A percentile compares a stretch with the other conserved stretches of the same genome.
phyloP scores from a whole-genome alignment of 2,329 filamentous ascomycete species.

The Rhynchosporium agropyri region DNA sequence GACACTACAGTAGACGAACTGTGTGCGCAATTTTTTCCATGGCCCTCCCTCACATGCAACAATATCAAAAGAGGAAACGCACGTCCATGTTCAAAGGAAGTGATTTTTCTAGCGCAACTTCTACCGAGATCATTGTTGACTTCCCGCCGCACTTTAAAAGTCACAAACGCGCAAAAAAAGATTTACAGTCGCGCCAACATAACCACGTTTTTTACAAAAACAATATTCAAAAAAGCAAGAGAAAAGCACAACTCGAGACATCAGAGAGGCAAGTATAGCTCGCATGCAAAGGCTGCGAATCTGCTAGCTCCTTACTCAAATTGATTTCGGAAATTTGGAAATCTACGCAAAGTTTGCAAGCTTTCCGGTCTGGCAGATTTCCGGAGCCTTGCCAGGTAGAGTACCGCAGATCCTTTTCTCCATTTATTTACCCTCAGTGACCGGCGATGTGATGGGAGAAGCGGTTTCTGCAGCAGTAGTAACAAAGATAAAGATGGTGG shows the following conservation, averaged over 20 bases:
- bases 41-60: slow-evolving; percentile 26
- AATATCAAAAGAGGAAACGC: slow-evolving; percentile 17
- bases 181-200: too few relatives aligned
- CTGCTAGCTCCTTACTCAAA: background rate
- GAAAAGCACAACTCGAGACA: background rate
- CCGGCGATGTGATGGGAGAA: background rate
- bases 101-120: too few relatives aligned
- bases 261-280: background rate
- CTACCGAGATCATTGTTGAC: too few relatives aligned
- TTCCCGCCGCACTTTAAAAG: too few relatives aligned
- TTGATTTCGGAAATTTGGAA: background rate
- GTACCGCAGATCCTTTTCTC: slow-evolving; percentile 21
- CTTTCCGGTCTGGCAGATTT: slow-evolving; percentile 16
- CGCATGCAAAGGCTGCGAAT: background rate
- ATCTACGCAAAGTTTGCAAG: slow-evolving; percentile 2
- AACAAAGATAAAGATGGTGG: background rate
- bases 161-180: too few relatives aligned
- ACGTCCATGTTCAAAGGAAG: too few relatives aligned
- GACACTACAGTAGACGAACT: slow-evolving; percentile 7
- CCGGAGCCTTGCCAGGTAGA: slow-evolving; percentile 10
- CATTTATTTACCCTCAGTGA: slow-evolving; percentile 6
- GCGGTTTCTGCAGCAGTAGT: background rate
- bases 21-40: slow-evolving; percentile 24
- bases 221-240: too few relatives aligned
- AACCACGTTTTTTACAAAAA: too few relatives aligned